A percentile compares a stretch with the other conserved stretches of the same genome.
phyloP scores from a whole-genome alignment of 2,329 filamentous ascomycete genomes.

The Penicillium sp. region DNA sequence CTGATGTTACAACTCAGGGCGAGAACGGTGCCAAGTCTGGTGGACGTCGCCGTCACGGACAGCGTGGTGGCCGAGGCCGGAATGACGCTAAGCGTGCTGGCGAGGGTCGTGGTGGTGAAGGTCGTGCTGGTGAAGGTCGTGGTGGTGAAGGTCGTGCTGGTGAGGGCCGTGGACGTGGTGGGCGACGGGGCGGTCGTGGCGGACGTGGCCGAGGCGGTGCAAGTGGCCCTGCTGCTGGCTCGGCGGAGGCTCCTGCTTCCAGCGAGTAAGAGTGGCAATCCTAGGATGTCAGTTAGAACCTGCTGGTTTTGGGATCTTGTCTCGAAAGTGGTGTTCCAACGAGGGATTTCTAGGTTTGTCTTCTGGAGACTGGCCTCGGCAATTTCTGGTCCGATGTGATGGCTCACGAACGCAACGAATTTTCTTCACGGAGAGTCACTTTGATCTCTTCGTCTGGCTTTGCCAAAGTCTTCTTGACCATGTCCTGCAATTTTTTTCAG shows the following conservation, averaged over 20 bases:
- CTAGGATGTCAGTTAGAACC: neutral
- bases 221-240: slow-evolving; percentile 21
- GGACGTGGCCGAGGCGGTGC: slow-evolving; percentile 30
- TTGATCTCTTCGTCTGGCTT: slow-evolving; percentile 13
- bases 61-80: slow-evolving; percentile 36
- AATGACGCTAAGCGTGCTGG: slow-evolving; percentile 33
- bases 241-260: slow-evolving; percentile 14
- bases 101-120: neutral
- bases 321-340: neutral
- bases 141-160: slow-evolving; percentile 6
- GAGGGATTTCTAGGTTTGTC: slow-evolving; percentile 11
- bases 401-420: slow-evolving; percentile 40
- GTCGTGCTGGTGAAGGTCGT: slow-evolving; percentile 16
- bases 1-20: slow-evolving; percentile 41
- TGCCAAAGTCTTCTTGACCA: slow-evolving; percentile 29
- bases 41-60: slow-evolving; percentile 30
- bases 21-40: slow-evolving; percentile 43
- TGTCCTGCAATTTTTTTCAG: slow-evolving; percentile 36
- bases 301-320: neutral
- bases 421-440: slow-evolving; percentile 24
- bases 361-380: slow-evolving; percentile 1
- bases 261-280: slow-evolving; percentile 4
- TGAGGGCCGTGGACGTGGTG: slow-evolving; percentile 37
- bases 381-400: slow-evolving; percentile 31
- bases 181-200: slow-evolving; percentile 13